These are phyloP conservation scores for Epichloe gansuensis DNA, from an alignment of 2,329 filamentous ascomycete genomes.

Conservation along the genomic window DNA sequence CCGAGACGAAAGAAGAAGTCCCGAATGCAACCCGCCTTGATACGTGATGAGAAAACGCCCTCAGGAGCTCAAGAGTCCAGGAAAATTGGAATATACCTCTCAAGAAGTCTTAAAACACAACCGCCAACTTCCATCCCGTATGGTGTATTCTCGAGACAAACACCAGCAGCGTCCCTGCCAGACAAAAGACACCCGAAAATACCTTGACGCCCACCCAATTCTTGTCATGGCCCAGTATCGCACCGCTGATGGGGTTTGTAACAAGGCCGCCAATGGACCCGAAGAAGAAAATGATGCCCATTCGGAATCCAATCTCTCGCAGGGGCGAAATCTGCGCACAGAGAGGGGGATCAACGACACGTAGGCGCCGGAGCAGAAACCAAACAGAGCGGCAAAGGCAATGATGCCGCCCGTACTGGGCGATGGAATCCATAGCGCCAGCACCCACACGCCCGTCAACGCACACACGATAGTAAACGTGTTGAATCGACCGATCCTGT, in stretches of 20 bases:
- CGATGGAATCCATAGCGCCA: conserved; percentile 2
- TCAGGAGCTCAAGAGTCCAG: no score
- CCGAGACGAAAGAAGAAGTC: no score
- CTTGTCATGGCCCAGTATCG: conserved; percentile 19
- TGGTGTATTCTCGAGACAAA: conserved; percentile 13
- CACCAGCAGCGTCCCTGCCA: conserved; percentile 18
- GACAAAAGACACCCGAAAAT: conserved; percentile 22
- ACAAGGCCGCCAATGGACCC: conserved; percentile 43
- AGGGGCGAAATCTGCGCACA: conserved; percentile 34
- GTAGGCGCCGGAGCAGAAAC: conserved; percentile 30
- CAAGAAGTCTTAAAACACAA: conserved; percentile 12
- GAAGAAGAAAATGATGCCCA: conserved; percentile 35
- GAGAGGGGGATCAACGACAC: conserved; percentile 26
- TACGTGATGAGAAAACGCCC: no score
- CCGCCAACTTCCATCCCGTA: conserved; percentile 15
- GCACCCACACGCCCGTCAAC: conserved; percentile 1
- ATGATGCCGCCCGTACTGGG: conserved; percentile 25
- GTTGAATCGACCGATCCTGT: conserved; percentile 28
- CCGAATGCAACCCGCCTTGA: no score
- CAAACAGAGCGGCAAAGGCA: conserved; percentile 28
- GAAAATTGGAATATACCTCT: no score
- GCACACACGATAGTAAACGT: conserved; percentile 29
- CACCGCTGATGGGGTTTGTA: conserved; percentile 44
- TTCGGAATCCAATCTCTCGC: conserved; percentile 19
- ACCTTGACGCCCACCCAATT: conserved; percentile 25